These are phyloP conservation scores for Moricandia moricandioides DNA, from an alignment of 345 rosid species.

Conservation along the genomic window DNA sequence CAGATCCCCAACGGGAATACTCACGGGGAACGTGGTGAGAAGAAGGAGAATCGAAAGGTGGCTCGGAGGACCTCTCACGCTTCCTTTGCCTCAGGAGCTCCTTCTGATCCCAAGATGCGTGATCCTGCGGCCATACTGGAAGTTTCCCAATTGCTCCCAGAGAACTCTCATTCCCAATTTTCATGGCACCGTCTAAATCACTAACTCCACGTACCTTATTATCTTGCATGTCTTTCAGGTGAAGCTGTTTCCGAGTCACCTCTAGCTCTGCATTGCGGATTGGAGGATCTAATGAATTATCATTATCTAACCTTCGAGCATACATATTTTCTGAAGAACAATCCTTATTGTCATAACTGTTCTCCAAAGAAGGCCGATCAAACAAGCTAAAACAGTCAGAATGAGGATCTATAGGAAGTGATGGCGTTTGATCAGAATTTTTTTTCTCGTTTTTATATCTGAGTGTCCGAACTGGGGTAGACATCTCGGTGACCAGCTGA, in stretches of 20 bases:
- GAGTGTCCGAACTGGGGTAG: slow-evolving; percentile 26
- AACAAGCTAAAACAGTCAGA: slow-evolving; percentile 26
- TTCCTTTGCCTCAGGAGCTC: no score
- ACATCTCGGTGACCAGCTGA: slow-evolving; percentile 6
- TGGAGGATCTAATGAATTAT: slow-evolving; percentile 30
- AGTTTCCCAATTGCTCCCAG: slow-evolving; percentile 55
- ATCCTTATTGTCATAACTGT: slow-evolving; percentile 21
- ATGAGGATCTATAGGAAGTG: slow-evolving; percentile 22
- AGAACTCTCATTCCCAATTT: slow-evolving; percentile 53
- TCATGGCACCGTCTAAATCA: slow-evolving; percentile 49
- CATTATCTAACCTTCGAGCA: slow-evolving; percentile 24
- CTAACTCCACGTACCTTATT: slow-evolving; percentile 40
- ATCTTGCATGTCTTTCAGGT: slow-evolving; percentile 53
- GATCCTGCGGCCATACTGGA: slow-evolving; percentile 49
- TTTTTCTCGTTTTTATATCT: slow-evolving; percentile 23
- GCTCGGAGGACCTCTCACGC: no score
- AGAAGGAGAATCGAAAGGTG: no score
- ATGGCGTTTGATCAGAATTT: slow-evolving; percentile 26
- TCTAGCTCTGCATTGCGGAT: slow-evolving; percentile 19
- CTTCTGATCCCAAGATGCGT: no score
- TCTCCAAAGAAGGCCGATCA: slow-evolving; percentile 31
- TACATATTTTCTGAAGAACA: slow-evolving; percentile 24
- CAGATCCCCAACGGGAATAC: slow-evolving; percentile 44
- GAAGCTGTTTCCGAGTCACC: slow-evolving; percentile 18
- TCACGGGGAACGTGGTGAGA: no score